Percentiles rank a stretch among this genome's conserved stretches.
These are phyloP conservation scores for Penicillium angulare DNA, from an alignment of 495 filamentous ascomycete genomes.

Conservation along the genomic window DNA sequence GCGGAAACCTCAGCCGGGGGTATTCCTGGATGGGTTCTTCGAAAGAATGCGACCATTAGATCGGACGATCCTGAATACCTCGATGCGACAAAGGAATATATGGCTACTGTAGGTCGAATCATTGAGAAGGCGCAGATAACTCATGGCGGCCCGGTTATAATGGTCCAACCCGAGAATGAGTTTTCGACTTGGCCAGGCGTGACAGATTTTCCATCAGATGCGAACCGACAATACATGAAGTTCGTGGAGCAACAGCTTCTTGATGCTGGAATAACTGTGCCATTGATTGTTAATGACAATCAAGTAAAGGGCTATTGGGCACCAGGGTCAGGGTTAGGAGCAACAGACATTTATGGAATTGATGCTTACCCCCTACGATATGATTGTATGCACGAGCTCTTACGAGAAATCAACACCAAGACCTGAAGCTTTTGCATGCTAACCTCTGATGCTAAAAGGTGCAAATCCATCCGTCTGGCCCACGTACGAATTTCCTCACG, in stretches of 20 bases:
- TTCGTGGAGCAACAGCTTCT: slow-evolving; percentile 59
- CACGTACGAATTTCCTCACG: slow-evolving; percentile 35
- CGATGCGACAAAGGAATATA: slow-evolving; percentile 52
- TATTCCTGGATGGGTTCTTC: slow-evolving; percentile 57
- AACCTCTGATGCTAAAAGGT: slow-evolving; percentile 4
- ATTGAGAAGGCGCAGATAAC: slow-evolving; percentile 69
- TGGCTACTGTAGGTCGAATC: slow-evolving; percentile 45
- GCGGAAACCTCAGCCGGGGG: slow-evolving; percentile 60
- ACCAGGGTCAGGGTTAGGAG: slow-evolving; percentile 56
- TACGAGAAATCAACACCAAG: too few relatives aligned
- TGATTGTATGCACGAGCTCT: slow-evolving; percentile 40
- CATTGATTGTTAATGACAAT: slow-evolving; percentile 69
- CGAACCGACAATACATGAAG: slow-evolving; percentile 59
- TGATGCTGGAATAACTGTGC: slow-evolving; percentile 62
- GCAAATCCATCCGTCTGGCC: slow-evolving; percentile 47
- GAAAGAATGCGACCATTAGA: slow-evolving; percentile 53
- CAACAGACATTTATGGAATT: slow-evolving; percentile 70
- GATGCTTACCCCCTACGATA: slow-evolving; percentile 64
- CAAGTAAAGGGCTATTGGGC: slow-evolving; percentile 51
- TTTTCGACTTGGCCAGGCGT: slow-evolving; percentile 40
- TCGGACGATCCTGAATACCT: slow-evolving; percentile 56
- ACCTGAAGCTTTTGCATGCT: not conserved
- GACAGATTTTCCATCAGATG: slow-evolving; percentile 32
- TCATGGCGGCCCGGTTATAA: slow-evolving; percentile 67
- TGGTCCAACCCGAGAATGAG: slow-evolving; percentile 73